Conservation (phyloP, 2,329 filamentous ascomycete genomes). For the Monosporascus sp. region DNA sequence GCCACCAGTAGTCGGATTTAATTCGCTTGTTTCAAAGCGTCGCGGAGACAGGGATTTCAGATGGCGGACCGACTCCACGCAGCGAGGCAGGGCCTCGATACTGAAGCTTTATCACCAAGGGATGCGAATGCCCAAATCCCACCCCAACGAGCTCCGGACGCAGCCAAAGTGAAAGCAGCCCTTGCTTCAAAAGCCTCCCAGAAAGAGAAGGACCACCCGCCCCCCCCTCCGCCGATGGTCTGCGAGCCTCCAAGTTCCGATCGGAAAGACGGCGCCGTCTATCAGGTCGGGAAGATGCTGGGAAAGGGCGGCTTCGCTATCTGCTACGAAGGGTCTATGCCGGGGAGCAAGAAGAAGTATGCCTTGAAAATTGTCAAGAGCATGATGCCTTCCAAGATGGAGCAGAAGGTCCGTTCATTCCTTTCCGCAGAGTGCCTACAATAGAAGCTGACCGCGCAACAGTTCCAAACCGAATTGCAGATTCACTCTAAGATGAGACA, state of each 20-base stretch:
- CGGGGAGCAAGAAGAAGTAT: slow-evolving; percentile 61
- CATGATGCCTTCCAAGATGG: slow-evolving; percentile 76
- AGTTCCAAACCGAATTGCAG: slow-evolving; percentile 81
- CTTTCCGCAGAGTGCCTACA: slow-evolving; percentile 2
- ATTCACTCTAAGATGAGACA: slow-evolving; percentile 98
- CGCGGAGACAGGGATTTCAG: slow-evolving; percentile 9
- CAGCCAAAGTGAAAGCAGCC: slow-evolving; percentile 48
- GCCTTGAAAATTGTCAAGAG: slow-evolving; percentile 82
- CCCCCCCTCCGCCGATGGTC: slow-evolving; percentile 57
- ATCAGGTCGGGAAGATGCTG: slow-evolving; percentile 68
- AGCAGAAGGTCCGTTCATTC: slow-evolving; percentile 62
- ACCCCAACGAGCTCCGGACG: slow-evolving; percentile 29
- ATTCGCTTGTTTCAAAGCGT: slow-evolving; percentile 7
- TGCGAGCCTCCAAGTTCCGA: slow-evolving; percentile 62
- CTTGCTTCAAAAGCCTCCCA: slow-evolving; percentile 24
- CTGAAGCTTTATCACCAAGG: slow-evolving; percentile 61
- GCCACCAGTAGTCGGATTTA: slow-evolving; percentile 5
- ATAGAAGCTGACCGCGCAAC: background rate
- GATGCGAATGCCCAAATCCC: slow-evolving; percentile 56
- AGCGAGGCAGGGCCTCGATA: slow-evolving; percentile 47
- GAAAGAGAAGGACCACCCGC: slow-evolving; percentile 63
- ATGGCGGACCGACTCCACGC: slow-evolving; percentile 46
- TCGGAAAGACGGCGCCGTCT: slow-evolving; percentile 64
- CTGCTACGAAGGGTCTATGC: slow-evolving; percentile 67
- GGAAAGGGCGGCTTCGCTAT: slow-evolving; percentile 82